Evolutionary conservation across 768 basidiomycete species (phyloP).

Genomic region (Tricholoma sp.): DNA sequence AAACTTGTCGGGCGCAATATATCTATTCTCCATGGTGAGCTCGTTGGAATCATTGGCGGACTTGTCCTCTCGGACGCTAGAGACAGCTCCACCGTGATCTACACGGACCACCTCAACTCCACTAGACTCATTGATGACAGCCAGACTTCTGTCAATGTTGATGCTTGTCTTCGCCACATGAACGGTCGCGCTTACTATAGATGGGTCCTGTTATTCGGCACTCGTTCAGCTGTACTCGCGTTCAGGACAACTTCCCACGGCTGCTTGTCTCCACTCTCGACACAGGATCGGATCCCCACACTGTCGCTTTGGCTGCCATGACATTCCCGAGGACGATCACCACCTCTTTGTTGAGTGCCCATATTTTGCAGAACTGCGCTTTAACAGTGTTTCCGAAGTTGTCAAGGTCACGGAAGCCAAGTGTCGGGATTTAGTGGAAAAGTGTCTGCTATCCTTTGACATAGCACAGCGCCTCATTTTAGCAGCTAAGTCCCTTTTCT

Average conservation of each 20-base stretch:
- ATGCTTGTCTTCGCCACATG: too few relatives aligned
- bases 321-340: neutral
- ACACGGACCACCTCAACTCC: too few relatives aligned
- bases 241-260: slow-evolving; percentile 17
- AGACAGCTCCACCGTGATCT: too few relatives aligned
- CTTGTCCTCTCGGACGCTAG: too few relatives aligned
- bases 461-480: neutral
- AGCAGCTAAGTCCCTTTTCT: slow-evolving; percentile 7
- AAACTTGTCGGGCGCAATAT: too few relatives aligned
- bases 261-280: neutral
- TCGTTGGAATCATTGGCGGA: too few relatives aligned
- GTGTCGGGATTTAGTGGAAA: neutral
- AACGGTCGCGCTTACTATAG: neutral
- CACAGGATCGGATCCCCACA: neutral
- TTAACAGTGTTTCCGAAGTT: neutral
- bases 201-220: slow-evolving; percentile 13
- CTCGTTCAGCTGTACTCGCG: slow-evolving; percentile 16
- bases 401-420: neutral
- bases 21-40: too few relatives aligned
- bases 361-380: neutral
- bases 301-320: slow-evolving; percentile 2
- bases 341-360: slow-evolving; percentile 6
- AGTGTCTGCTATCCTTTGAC: neutral
- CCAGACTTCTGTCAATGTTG: too few relatives aligned
- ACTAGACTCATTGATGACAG: too few relatives aligned